Conservation (phyloP, 306 rosid genomes). For the Quercus rubra region DNA sequence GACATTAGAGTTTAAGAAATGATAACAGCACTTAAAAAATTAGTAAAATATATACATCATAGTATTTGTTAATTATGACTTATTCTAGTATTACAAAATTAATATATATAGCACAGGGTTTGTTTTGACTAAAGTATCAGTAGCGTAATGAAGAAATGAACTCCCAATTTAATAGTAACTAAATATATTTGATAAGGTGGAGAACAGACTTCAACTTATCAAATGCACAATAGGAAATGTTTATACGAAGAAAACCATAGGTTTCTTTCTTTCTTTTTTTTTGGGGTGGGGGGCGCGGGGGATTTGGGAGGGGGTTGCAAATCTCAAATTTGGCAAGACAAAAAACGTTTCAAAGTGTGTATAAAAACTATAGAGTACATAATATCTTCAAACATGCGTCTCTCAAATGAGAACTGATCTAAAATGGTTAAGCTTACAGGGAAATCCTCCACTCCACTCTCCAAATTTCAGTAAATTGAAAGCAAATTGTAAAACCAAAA, state of each 20-base stretch:
- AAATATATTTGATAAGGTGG: not conserved
- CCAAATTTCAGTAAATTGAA: slow-evolving; percentile 12
- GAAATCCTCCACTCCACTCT: not conserved
- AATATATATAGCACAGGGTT: too few relatives aligned
- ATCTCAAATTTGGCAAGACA: not conserved
- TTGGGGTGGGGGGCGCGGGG: accelerated
- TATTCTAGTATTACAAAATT: too few relatives aligned
- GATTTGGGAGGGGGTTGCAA: not conserved
- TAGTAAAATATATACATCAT: too few relatives aligned
- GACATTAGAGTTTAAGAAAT: too few relatives aligned
- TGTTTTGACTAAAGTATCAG: too few relatives aligned
- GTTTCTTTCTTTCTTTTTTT: too few relatives aligned
- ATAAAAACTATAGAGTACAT: not conserved
- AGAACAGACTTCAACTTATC: not conserved
- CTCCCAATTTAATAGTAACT: not conserved
- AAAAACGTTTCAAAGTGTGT: not conserved
- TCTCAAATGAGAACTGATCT: not conserved
- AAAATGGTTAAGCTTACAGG: not conserved
- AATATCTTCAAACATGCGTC: not conserved
- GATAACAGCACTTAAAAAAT: too few relatives aligned
- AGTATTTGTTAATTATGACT: too few relatives aligned
- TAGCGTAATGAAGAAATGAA: too few relatives aligned
- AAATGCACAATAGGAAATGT: not conserved
- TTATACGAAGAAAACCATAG: too few relatives aligned
- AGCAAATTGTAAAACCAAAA: slow-evolving; percentile 13